Evolutionary conservation across 2,329 filamentous ascomycete species (phyloP), one percentile per base, ranked within the genome.

Genomic region (Neoarthrinium moseri): DNA sequence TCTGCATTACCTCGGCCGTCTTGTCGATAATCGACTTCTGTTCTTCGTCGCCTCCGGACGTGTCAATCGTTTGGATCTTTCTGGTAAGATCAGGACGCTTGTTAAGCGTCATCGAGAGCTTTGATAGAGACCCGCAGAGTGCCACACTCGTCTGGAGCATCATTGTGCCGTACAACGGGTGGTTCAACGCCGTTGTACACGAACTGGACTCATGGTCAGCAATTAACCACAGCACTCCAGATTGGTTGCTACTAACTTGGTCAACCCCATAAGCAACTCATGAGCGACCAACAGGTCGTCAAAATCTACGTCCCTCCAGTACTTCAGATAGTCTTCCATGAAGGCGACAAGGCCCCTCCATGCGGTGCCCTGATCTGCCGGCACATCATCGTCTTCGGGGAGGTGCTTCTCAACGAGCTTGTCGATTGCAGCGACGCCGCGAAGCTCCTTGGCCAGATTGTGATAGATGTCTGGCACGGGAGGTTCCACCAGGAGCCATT

Each of bases 1-100:
- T 88, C 50, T 95, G 87, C 48, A 96, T 87, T 41, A 89, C 87
- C 60, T 96, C 92, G 15, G 90, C 91, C 2, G 91, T 91, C 21
- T 86, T 83, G 64, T 96, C 92, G 10, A 92, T 89, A 32, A 96
- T 78, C 2, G 90, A 82, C 61, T 84, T 91, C 55, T 87, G 81
- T 55, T 84, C 81, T 43, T 86, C 83, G 21, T 85, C 83, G 18
- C 83, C 85, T 8, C 84, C 83, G 20, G 83, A 85, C 7, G 75
- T 74, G 12, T 79, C 72, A 11, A 67, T 59, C 24, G 66, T 62
- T 36, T 69, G 69, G n/a, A 91, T 70, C 56, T 83, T 78, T 29
- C 81, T 78, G 40, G 87, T 85, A 36, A 96, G 72, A 50, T 94
- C 86, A 0, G 91, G 91, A 44, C 83, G 81, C 51, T 86, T 86